phyloP scores from a whole-genome alignment of 345 rosid species.

The Rhodamnia argentea region DNA sequence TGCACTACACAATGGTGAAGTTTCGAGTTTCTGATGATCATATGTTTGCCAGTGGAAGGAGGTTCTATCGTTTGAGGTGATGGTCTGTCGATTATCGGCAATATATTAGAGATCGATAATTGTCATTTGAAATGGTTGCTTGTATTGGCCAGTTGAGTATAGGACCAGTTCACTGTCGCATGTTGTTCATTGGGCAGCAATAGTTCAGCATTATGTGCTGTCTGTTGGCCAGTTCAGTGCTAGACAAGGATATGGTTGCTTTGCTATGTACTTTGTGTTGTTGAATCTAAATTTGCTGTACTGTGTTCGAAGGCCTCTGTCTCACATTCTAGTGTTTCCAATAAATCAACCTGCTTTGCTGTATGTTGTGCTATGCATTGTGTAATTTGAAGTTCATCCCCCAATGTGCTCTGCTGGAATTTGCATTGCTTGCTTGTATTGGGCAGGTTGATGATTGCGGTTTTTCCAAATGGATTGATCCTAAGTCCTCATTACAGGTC shows the following conservation, averaged over 20 bases:
- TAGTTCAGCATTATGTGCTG: too few species aligned
- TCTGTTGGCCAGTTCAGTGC: too few species aligned
- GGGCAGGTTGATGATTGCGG: neutral
- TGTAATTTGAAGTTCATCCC: neutral
- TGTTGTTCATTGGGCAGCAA: too few species aligned
- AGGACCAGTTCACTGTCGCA: neutral
- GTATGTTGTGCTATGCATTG: neutral
- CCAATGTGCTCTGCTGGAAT: neutral
- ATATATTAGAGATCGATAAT: neutral
- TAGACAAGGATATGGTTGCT: too few species aligned
- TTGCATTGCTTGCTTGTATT: neutral
- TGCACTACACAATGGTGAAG: neutral
- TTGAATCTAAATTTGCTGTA: too few species aligned
- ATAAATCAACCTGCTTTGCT: neutral
- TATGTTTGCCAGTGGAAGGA: neutral
- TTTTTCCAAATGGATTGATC: neutral
- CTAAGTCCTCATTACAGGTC: neutral
- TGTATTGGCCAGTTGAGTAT: neutral
- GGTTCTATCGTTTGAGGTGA: neutral
- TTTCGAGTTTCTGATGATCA: neutral
- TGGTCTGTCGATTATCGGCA: accelerated
- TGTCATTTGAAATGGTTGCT: neutral
- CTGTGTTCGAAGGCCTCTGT: too few species aligned
- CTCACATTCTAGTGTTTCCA: too few species aligned
- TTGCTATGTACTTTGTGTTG: too few species aligned